Evolutionary conservation across 768 basidiomycete genomes (phyloP).

Genomic region (Lentinula raphanica): DNA sequence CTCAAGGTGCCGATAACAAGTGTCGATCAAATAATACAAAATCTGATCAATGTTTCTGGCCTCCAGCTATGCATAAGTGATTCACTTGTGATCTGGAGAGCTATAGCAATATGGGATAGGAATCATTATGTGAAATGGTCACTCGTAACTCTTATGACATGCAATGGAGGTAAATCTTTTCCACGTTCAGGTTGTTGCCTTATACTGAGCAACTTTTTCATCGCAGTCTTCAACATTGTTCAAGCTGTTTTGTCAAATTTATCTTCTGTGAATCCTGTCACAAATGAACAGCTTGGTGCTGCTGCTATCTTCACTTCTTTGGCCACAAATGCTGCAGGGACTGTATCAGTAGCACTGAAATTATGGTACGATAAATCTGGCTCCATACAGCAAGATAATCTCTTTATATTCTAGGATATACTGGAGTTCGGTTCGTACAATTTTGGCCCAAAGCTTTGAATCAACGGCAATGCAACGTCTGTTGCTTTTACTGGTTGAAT

Average conservation of each 20-base stretch:
- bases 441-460: neutral
- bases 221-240: neutral
- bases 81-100: neutral
- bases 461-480: neutral
- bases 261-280: neutral
- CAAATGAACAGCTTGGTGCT: neutral
- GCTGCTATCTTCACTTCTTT: neutral
- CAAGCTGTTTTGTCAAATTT: neutral
- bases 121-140: neutral
- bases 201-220: too few species aligned
- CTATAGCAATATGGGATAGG: neutral
- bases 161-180: neutral
- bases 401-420: neutral
- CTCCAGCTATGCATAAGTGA: neutral
- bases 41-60: too few species aligned
- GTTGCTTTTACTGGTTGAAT: neutral
- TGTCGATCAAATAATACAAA: too few species aligned
- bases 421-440: neutral
- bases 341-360: neutral
- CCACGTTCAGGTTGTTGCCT: too few species aligned
- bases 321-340: neutral
- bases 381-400: too few species aligned
- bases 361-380: neutral
- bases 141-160: neutral
- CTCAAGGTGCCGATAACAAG: too few species aligned